These are phyloP conservation scores for Tricholoma sp. DNA, from an alignment of 768 basidiomycete genomes.

Conservation along the genomic window DNA sequence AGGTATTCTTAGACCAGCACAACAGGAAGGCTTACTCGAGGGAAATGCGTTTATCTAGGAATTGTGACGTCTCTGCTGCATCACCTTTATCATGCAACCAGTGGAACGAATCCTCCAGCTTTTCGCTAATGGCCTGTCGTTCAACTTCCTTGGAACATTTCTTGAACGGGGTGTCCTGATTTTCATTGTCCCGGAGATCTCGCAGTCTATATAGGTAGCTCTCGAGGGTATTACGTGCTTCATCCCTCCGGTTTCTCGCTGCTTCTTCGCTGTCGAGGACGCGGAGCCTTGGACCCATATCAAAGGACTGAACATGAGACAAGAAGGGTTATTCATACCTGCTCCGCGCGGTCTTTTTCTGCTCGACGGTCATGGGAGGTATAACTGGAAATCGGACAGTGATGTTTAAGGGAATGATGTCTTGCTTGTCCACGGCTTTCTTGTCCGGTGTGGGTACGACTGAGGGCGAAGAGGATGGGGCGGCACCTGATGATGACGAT, in stretches of 20 bases:
- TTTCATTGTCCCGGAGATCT: conserved; percentile 69
- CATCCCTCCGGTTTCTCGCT: conserved; percentile 74
- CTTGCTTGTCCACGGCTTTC: conserved; percentile 39
- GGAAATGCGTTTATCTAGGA: conserved; percentile 69
- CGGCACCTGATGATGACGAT: conserved; percentile 24
- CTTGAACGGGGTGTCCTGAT: conserved; percentile 68
- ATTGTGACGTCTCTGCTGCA: conserved; percentile 66
- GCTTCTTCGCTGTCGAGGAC: conserved; percentile 75
- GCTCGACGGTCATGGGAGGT: conserved; percentile 68
- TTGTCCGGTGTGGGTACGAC: conserved; percentile 35
- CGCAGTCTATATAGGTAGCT: conserved; percentile 89
- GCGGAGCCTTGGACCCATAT: conserved; percentile 43
- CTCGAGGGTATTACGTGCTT: conserved; percentile 88
- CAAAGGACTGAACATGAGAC: neutral
- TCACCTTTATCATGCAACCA: conserved; percentile 90
- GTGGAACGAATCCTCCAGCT: conserved; percentile 65
- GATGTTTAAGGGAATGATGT: conserved; percentile 65
- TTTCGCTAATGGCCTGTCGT: conserved; percentile 55
- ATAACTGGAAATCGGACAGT: conserved; percentile 59
- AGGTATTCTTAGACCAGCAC: neutral
- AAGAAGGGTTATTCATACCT: conserved; percentile 47
- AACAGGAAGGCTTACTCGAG: conserved; percentile 55
- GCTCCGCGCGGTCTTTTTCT: conserved; percentile 69
- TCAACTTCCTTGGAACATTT: conserved; percentile 78
- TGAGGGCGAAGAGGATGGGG: conserved; percentile 27